These are phyloP conservation scores for Rhipidocladum racemiflorum DNA, from an alignment of 176 grass and related monocot genomes.

Conservation along the genomic window DNA sequence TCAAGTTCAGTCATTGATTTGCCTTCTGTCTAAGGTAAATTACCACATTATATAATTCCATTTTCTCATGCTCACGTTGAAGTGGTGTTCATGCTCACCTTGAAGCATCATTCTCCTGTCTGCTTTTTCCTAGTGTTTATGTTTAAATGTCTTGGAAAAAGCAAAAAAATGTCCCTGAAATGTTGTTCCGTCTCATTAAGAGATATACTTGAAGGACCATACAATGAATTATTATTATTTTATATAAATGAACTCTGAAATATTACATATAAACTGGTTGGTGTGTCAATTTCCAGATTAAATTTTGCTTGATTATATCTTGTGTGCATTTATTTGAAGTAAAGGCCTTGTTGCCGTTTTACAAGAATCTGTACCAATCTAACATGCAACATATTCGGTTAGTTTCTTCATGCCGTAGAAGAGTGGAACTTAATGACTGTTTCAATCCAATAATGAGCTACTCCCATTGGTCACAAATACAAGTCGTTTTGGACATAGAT, in stretches of 20 bases:
- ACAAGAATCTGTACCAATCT: not conserved
- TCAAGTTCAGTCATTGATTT: slow-evolving; percentile 79
- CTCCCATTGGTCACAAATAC: no score
- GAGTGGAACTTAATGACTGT: not conserved
- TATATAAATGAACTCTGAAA: not conserved
- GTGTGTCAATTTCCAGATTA: not conserved
- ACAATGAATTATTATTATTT: not conserved
- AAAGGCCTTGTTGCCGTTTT: not conserved
- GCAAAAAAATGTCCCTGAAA: not conserved
- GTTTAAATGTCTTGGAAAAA: slow-evolving; percentile 4
- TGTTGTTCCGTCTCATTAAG: not conserved
- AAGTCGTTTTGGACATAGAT: no score
- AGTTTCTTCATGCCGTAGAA: not conserved
- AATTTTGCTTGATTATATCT: not conserved
- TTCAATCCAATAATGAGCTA: not conserved
- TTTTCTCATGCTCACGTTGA: not conserved
- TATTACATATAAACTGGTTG: not conserved
- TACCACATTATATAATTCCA: not conserved
- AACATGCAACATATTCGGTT: not conserved
- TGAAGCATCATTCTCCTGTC: slow-evolving; percentile 10
- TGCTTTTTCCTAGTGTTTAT: not conserved
- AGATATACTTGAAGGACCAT: not conserved
- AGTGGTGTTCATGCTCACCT: not conserved
- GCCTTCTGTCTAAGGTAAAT: slow-evolving; percentile 79
- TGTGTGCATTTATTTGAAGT: not conserved